Base-by-base conservation (phyloP, 1,284 basidiomycete genomes). In the Hypsizygus ulmarius region DNA sequence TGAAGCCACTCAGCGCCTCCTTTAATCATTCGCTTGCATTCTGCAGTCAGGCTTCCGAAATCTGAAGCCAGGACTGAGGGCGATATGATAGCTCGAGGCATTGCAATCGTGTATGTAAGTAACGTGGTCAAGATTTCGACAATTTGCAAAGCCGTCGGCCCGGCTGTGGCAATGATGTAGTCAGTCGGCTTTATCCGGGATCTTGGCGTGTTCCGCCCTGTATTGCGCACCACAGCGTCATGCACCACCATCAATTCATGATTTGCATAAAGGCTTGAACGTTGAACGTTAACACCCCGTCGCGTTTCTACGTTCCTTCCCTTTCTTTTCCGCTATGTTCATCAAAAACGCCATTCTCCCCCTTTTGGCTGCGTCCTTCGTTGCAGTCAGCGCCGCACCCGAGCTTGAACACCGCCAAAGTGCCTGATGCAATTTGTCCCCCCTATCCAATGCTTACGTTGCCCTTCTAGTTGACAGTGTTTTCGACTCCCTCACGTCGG, bases 1-100 rank as follows among this genome's bases (percentile, higher is more conserved):
- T 97, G 93, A 49, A 96, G 79, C 93, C 94, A 97, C 67, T 97
- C 87, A 35, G 93, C 93, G 29, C 95, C 93, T 56, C 84, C 82
- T 60, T 87, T 83, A 56, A 96, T 90, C 89, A 97, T 96, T 45
- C 92, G 81, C 63, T 86, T 86, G 71, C 95, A 96, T 82, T 97
- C 93, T 60, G 84, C 84, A 47, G 83, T 86, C 55, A 97, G 81
- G 62, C 94, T 86, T 34, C 91, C 92, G 70, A 97, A 93, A 75
- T 97, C 93, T n/a, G 90, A 93, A 50, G 93, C 92, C 21, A 95
- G 86, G 33, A 94, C 90, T 11, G 91, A 94, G 27, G 92, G 92
- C 7, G 91, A 84, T 66, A 96, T 90, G 69, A 95, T 93, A 14
- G 90, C 84, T 62, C 80, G 79, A 58, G 84, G 87, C 91, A 93